These are phyloP conservation scores for Ilyonectria mors-panacis DNA, from an alignment of 2,329 filamentous ascomycete genomes.

Conservation along the genomic window DNA sequence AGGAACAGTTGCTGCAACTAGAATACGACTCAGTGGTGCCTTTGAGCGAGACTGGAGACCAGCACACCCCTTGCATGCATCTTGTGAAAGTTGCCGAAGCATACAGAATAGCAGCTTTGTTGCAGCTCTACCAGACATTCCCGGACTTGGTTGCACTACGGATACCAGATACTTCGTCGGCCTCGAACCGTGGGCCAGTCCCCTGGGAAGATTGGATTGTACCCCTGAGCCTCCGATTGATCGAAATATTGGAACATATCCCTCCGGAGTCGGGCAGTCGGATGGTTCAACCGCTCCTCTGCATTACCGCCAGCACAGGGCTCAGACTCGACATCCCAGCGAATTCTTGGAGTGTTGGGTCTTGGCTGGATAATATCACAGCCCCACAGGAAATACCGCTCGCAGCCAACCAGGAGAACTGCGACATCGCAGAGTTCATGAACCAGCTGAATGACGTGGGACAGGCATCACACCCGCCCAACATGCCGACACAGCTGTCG, in stretches of 20 bases:
- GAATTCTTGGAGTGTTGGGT: slow-evolving; percentile 9
- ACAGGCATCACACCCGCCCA: slow-evolving; percentile 18
- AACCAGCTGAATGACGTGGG: slow-evolving; percentile 22
- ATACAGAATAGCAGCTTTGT: slow-evolving; percentile 55
- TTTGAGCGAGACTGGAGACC: slow-evolving; percentile 51
- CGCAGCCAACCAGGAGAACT: slow-evolving; percentile 17
- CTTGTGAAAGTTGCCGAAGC: slow-evolving; percentile 56
- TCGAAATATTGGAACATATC: slow-evolving; percentile 54
- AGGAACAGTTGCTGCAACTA: slow-evolving; percentile 53
- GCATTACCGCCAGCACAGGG: slow-evolving; percentile 55
- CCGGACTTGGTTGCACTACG: slow-evolving; percentile 53
- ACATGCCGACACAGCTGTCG: slow-evolving; percentile 45
- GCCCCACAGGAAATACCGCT: slow-evolving; percentile 14
- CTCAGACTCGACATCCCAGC: slow-evolving; percentile 46
- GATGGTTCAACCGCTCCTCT: slow-evolving; percentile 55
- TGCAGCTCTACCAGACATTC: slow-evolving; percentile 60
- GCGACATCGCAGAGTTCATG: slow-evolving; percentile 28
- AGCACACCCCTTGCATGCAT: slow-evolving; percentile 49
- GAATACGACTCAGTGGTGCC: slow-evolving; percentile 42
- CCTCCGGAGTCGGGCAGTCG: slow-evolving; percentile 54
- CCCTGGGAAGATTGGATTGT: slow-evolving; percentile 57
- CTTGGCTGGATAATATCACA: background rate
- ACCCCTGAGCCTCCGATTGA: slow-evolving; percentile 52
- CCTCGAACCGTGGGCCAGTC: slow-evolving; percentile 40
- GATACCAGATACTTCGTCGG: slow-evolving; percentile 39